These are phyloP conservation scores for Fistulifera pelliculosa DNA, from an alignment of 108 stramenopile genomes.

Conservation along the genomic window DNA sequence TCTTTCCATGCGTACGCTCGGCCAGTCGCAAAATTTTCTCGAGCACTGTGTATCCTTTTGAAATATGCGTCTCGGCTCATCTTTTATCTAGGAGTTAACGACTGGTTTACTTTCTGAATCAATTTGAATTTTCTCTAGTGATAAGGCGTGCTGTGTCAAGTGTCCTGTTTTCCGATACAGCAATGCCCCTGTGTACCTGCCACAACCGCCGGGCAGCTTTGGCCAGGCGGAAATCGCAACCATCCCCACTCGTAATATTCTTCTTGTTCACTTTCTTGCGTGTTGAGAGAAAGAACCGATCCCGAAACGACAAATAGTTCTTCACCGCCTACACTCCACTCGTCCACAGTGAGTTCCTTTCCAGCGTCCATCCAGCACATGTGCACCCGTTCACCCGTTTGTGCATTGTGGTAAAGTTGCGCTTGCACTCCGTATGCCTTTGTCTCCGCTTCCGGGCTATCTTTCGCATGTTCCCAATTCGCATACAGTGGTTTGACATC, in stretches of 20 bases:
- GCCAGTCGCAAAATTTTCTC: too few species aligned
- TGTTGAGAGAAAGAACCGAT: neutral
- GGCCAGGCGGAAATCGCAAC: conserved; percentile 23
- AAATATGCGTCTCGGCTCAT: too few species aligned
- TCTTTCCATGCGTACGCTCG: too few species aligned
- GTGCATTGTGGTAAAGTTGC: conserved; percentile 23
- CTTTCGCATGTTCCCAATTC: conserved; percentile 11
- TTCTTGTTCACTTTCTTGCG: neutral
- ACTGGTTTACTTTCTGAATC: too few species aligned
- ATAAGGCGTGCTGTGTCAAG: conserved; percentile 17
- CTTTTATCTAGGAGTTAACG: too few species aligned
- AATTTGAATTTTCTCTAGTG: conserved; percentile 28
- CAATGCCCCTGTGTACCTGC: conserved; percentile 19
- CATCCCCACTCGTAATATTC: conserved; percentile 26
- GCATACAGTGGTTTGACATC: conserved; percentile 21
- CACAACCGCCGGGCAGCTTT: conserved; percentile 9
- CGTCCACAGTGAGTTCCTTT: conserved; percentile 10
- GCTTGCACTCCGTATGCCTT: conserved; percentile 14
- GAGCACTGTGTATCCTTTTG: too few species aligned
- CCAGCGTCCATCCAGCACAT: conserved; percentile 18
- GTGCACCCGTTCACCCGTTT: conserved; percentile 24
- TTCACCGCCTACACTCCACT: conserved; percentile 11
- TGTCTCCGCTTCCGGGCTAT: neutral
- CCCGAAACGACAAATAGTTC: conserved; percentile 26
- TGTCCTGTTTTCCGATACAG: conserved; percentile 30